Evolutionary conservation across 2,329 filamentous ascomycete species (phyloP), one percentile per base, ranked within the genome.

Genomic region (Diaporthe citri): DNA sequence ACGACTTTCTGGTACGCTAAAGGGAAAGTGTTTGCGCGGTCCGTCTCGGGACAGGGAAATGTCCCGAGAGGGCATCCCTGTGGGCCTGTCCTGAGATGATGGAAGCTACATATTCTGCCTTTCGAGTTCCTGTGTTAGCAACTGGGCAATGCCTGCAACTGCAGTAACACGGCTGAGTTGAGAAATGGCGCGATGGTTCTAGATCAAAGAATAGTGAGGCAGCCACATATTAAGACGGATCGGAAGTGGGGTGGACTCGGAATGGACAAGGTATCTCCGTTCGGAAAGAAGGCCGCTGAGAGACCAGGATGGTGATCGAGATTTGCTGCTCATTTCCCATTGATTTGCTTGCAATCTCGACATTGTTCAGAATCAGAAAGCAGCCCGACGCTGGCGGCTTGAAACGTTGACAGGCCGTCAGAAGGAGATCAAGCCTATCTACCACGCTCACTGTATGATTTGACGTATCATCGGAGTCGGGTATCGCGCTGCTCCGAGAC

Each of bases 261-360:
- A n/a, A 25, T n/a, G 20, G 7, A 25, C 46, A 17, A 25, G 43
- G 46, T 52, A 39, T 34, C 41, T 52, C 46, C 7, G 62, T 67
- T 52, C 22, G 62, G 62, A 52, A 52, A 52, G 39, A 52, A 67
- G 36, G 62, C 46, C 46, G 62, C 46, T 12, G 48, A n/a, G 7
- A 67, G 46, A 25, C 31, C n/a, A 31, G 62, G 46, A 20, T 52
- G 7, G 31, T 25, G 31, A 43, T 36, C 43, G 22, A 67, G 28
- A 12, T 52, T n/a, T 31, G n/a, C 60, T 43, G 36, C n/a, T n/a
- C 57, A 43, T 62, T 62, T 62, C 36, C n/a, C 10, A 31, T 48
- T 48, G 34, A 17, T 4, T 31, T 43, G 20, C 52, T 25, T 64
- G 60, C 41, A 34, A 34, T 64, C 41, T 64, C 60, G 17, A 64